A percentile compares a stretch with the other conserved stretches of the same genome.
Evolutionary conservation across 495 filamentous ascomycete genomes (phyloP).

Genomic region (Aspergillus conjunctus): DNA sequence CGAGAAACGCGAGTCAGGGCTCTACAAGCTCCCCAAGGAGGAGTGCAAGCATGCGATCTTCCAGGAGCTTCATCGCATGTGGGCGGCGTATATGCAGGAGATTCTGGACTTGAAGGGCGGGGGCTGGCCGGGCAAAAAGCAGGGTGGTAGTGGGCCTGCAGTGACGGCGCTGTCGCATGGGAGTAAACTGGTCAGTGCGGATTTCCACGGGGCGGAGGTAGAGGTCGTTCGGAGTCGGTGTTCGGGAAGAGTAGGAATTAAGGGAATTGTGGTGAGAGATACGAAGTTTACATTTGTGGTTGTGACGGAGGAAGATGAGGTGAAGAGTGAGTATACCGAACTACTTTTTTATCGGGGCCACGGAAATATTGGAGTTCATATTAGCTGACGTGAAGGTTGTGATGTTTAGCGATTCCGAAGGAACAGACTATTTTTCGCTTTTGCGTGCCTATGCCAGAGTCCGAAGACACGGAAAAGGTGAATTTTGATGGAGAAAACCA

Average conservation of each 20-base stretch:
- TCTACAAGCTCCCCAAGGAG: slow-evolving; percentile 71
- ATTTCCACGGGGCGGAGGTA: slow-evolving; percentile 85
- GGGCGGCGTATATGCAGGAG: slow-evolving; percentile 82
- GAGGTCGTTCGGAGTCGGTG: slow-evolving; percentile 82
- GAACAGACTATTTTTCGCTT: slow-evolving; percentile 86
- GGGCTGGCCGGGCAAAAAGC: not conserved
- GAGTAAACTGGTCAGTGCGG: slow-evolving; percentile 74
- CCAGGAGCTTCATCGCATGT: slow-evolving; percentile 72
- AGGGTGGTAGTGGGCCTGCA: slow-evolving; percentile 32
- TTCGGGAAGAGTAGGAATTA: slow-evolving; percentile 76
- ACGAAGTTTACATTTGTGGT: slow-evolving; percentile 84
- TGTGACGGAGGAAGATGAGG: slow-evolving; percentile 62
- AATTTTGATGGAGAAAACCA: slow-evolving; percentile 8
- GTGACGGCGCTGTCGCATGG: slow-evolving; percentile 56
- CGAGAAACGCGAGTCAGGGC: slow-evolving; percentile 68
- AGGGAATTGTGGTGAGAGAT: slow-evolving; percentile 87
- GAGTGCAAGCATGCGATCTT: slow-evolving; percentile 76
- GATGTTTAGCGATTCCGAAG: slow-evolving; percentile 69
- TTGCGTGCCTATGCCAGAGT: slow-evolving; percentile 56
- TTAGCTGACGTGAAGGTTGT: slow-evolving; percentile 8
- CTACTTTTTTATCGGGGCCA: slow-evolving; percentile 8
- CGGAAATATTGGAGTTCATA: slow-evolving; percentile 6
- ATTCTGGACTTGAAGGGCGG: slow-evolving; percentile 53
- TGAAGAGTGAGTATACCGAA: slow-evolving; percentile 57
- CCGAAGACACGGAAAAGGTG: slow-evolving; percentile 19